Conservation (phyloP, 2,329 filamentous ascomycete species). For the Rhynchosporium graminicola region DNA sequence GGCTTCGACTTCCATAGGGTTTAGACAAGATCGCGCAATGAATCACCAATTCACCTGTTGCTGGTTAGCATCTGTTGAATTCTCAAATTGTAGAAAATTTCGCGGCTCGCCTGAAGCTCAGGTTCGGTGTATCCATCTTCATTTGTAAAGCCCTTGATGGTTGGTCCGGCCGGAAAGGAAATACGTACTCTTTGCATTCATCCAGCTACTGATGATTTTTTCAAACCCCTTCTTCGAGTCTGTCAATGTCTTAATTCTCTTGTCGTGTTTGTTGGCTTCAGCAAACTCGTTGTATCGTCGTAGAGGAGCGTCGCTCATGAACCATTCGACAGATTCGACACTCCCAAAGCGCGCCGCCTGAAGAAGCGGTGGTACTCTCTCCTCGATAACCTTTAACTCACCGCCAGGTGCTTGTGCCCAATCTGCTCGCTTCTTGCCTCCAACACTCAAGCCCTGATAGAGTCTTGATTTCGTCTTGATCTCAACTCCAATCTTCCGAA, state of each 20-base stretch:
- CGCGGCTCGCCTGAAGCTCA: too few relatives aligned
- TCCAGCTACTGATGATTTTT: constrained; percentile 61
- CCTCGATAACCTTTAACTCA: constrained; percentile 45
- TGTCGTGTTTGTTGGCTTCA: constrained; percentile 60
- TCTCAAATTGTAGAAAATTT: too few relatives aligned
- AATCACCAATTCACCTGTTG: constrained; percentile 60
- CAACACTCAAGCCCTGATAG: constrained; percentile 77
- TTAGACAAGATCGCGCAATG: constrained; percentile 61
- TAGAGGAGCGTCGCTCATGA: constrained; percentile 69
- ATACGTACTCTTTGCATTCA: constrained; percentile 58
- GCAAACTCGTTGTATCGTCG: constrained; percentile 70
- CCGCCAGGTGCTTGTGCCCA: constrained; percentile 71
- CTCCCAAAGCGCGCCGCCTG: constrained; percentile 57
- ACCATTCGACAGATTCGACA: constrained; percentile 74
- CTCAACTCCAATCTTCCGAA: constrained; percentile 65
- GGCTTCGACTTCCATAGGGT: constrained; percentile 33
- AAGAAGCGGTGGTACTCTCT: constrained; percentile 59
- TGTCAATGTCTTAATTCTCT: constrained; percentile 61
- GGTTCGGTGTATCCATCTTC: too few relatives aligned
- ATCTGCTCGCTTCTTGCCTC: constrained; percentile 71
- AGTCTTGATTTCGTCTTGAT: constrained; percentile 65
- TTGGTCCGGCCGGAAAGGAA: too few relatives aligned
- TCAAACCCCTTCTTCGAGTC: constrained; percentile 64
- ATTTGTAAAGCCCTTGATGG: too few relatives aligned
- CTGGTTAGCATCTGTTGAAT: constrained; percentile 23